Percentiles rank a stretch among this genome's conserved stretches.
Conservation (phyloP, 805 yeast genomes). For the Metschnikowia noctiluminum region DNA sequence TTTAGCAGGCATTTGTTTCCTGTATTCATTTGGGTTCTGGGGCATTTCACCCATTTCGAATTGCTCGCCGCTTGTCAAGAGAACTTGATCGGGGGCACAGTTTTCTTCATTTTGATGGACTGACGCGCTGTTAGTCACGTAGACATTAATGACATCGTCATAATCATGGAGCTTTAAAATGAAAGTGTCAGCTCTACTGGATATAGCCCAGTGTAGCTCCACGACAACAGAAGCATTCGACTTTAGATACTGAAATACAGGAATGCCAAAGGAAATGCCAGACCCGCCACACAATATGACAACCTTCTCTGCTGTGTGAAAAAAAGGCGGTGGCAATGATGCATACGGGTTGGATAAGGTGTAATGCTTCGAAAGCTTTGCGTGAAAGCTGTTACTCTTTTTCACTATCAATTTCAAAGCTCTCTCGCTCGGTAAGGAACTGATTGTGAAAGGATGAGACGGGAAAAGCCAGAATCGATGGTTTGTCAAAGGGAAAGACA, state of each 20-base stretch:
- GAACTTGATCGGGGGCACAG: conserved; percentile 21
- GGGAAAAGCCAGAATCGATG: conserved; percentile 42
- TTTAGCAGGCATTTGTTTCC: background rate
- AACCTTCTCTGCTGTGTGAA: conserved; percentile 48
- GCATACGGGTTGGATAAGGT: conserved; percentile 34
- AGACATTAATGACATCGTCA: conserved; percentile 7
- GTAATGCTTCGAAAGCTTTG: conserved; percentile 13
- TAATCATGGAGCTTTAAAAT: conserved; percentile 38
- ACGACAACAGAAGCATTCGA: conserved; percentile 20
- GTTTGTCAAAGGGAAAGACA: conserved; percentile 9
- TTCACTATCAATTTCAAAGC: conserved; percentile 44
- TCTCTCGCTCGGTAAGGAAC: conserved; percentile 39
- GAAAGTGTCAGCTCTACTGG: conserved; percentile 45
- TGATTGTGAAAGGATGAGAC: conserved; percentile 67
- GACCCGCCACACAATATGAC: conserved; percentile 68
- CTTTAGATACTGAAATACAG: conserved; percentile 44
- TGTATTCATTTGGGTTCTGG: background rate
- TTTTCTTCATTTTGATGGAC: background rate
- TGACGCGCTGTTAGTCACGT: conserved; percentile 9
- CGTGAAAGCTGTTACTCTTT: conserved; percentile 28
- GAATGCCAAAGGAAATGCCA: conserved; percentile 63
- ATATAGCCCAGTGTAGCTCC: conserved; percentile 53
- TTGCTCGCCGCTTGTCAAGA: conserved; percentile 20
- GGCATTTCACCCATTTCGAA: conserved; percentile 9
- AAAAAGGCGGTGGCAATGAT: conserved; percentile 43